phyloP scores from a whole-genome alignment of 2,329 filamentous ascomycete species.

The Ceratocystis cacaofunesta region DNA sequence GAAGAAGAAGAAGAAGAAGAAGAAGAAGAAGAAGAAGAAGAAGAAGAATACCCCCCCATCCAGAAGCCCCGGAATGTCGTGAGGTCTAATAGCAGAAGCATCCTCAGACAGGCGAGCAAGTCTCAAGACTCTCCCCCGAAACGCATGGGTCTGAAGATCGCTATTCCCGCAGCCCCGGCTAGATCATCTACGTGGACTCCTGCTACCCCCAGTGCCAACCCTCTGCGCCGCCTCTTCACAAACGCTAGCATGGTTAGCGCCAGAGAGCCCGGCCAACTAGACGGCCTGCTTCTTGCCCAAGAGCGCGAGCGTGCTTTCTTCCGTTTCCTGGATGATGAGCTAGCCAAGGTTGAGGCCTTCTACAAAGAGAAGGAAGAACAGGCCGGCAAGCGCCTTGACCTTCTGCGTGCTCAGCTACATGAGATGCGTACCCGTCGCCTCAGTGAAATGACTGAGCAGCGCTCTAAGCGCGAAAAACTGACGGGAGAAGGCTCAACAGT shows the following conservation, averaged over 20 bases:
- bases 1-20: neutral
- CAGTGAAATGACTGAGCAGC: constrained; percentile 46
- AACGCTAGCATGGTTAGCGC: constrained; percentile 18
- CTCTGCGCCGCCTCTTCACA: constrained; percentile 26
- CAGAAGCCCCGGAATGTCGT: constrained; percentile 1
- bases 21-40: constrained; percentile 2
- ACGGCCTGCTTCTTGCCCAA: constrained; percentile 47
- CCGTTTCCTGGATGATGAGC: constrained; percentile 63
- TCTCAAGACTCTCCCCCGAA: neutral
- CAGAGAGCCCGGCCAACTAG: constrained; percentile 24
- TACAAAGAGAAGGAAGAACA: constrained; percentile 81
- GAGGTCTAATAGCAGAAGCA: neutral
- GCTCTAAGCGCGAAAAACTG: constrained; percentile 22
- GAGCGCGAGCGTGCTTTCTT: constrained; percentile 74
- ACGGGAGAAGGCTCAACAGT: constrained; percentile 17
- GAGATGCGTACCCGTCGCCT: constrained; percentile 79
- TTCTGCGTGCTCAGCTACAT: constrained; percentile 72
- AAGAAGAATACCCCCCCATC: neutral
- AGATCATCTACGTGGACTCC: constrained; percentile 3
- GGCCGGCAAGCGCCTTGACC: constrained; percentile 53
- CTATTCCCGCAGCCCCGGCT: neutral
- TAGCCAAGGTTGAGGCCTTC: constrained; percentile 84
- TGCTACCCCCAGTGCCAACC: constrained; percentile 21
- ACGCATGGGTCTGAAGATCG: constrained; percentile 1
- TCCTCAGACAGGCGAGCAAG: constrained; percentile 6